Evolutionary conservation across 257 asterid genomes (phyloP), one percentile per base, ranked within the genome.

Genomic region (Ilex asprella): DNA sequence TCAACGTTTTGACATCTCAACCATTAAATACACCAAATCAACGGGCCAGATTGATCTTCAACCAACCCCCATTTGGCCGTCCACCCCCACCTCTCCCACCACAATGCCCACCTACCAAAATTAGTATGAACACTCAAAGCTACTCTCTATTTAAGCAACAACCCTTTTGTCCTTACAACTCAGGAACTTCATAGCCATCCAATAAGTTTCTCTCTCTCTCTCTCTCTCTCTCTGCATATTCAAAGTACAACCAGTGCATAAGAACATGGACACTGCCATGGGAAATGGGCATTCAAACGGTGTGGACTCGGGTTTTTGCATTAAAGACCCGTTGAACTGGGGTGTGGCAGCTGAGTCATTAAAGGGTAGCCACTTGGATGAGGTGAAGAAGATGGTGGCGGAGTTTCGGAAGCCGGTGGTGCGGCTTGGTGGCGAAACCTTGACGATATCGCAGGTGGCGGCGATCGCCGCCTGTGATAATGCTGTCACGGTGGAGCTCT

Each of bases 401-500:
- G 97, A 91, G 67, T 91, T 77, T 52, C 49, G 96, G 58, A 84
- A 75, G 69, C 94, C 96, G 58, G 76, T 72, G 78, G 96, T 91
- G 21, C 84, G 69, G 75, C 84, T 91, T 21, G 95, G 95, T 5
- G 98, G 98, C 0, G 84, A 90, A 69, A 83, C 74, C 1, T 69
- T 90, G 60, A 90, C 96, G 0, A 75, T 87, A 15, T 67, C 91
- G 0, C 98, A 91, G 79, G 96, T 91, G 75, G 98, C 96, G 31
- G 93, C 95, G 62, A 79, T 85, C 52, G 94, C 98, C 0, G 76
- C 84, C 1, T 58, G 76, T 59, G 88, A 79, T 58, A 67, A 71
- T 70, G 89, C 54, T 0, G 88, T 86, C 29, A 77, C 65, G 64
- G 98, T 91, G 70, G 95, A 84, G 82, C 83, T 91, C 63, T 75